These are phyloP conservation scores for Sphagnum magellanicum DNA, from an alignment of 228 moss, liverwort and hornwort genomes.

Conservation along the genomic window DNA sequence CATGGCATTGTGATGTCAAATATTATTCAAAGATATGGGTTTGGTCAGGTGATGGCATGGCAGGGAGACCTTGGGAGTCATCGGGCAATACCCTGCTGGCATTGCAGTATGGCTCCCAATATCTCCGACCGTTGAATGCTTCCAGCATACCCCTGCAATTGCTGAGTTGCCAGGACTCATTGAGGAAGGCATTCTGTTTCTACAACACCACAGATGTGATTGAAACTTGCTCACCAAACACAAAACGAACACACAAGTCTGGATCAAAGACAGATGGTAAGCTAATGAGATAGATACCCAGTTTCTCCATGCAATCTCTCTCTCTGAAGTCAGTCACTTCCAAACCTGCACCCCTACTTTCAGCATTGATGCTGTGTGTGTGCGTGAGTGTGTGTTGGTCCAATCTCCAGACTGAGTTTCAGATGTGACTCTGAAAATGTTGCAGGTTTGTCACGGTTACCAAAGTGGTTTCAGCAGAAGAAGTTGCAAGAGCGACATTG, in stretches of 20 bases:
- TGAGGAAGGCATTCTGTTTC: constrained; percentile 45
- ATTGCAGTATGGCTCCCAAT: constrained; percentile 69
- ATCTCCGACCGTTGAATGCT: constrained; percentile 56
- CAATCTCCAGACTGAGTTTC: no score
- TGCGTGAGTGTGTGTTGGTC: no score
- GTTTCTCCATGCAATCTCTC: no score
- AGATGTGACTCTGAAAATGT: no score
- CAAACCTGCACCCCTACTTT: no score
- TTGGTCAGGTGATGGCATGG: constrained; percentile 32
- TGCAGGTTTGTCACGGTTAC: no score
- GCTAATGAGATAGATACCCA: not conserved
- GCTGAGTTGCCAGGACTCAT: constrained; percentile 45
- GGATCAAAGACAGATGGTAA: constrained; percentile 18
- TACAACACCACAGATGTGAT: constrained; percentile 43
- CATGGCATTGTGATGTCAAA: no score
- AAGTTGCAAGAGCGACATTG: constrained; percentile 7
- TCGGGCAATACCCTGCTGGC: constrained; percentile 69
- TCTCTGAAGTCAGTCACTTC: no score
- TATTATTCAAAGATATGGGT: no score
- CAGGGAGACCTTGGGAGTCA: constrained; percentile 38
- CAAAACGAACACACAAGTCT: constrained; percentile 35
- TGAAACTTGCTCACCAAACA: constrained; percentile 50
- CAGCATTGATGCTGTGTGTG: no score
- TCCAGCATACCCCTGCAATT: constrained; percentile 64
- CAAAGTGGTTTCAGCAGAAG: no score